phyloP scores from a whole-genome alignment of 2,329 filamentous ascomycete genomes.

The Claviceps monticola region DNA sequence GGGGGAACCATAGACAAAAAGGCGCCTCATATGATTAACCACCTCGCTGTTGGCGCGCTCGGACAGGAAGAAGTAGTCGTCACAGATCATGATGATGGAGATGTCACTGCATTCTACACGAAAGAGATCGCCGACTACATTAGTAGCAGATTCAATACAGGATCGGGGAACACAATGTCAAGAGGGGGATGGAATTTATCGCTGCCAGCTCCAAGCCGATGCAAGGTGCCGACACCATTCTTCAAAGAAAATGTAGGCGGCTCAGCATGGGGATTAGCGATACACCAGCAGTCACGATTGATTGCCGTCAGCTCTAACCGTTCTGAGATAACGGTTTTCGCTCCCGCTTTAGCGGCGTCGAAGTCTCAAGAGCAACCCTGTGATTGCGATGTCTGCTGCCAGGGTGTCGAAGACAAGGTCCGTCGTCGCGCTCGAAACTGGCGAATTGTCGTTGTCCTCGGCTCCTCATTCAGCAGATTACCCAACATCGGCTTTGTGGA shows the following conservation, averaged over 20 bases:
- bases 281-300: slow-evolving; percentile 68
- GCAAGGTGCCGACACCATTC: slow-evolving; percentile 31
- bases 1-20: slow-evolving; percentile 38
- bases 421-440: slow-evolving; percentile 31
- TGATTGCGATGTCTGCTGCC: slow-evolving; percentile 6
- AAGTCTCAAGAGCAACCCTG: not conserved
- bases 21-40: slow-evolving; percentile 51
- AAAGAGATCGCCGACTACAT: slow-evolving; percentile 34
- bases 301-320: slow-evolving; percentile 78
- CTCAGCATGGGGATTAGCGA: slow-evolving; percentile 80
- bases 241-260: slow-evolving; percentile 62
- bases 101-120: slow-evolving; percentile 58
- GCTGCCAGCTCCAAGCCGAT: slow-evolving; percentile 1
- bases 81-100: slow-evolving; percentile 59
- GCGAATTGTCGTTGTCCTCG: slow-evolving; percentile 34
- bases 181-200: not conserved
- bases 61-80: slow-evolving; percentile 57
- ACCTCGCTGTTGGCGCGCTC: slow-evolving; percentile 53
- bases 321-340: slow-evolving; percentile 38
- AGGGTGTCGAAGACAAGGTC: slow-evolving; percentile 18
- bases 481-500: slow-evolving; percentile 39
- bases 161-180: slow-evolving; percentile 1
- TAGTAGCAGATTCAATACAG: slow-evolving; percentile 9
- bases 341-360: slow-evolving; percentile 23
- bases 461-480: slow-evolving; percentile 28